phyloP scores from a whole-genome alignment of 768 basidiomycete species.

The Leccinum fibrillosum region DNA sequence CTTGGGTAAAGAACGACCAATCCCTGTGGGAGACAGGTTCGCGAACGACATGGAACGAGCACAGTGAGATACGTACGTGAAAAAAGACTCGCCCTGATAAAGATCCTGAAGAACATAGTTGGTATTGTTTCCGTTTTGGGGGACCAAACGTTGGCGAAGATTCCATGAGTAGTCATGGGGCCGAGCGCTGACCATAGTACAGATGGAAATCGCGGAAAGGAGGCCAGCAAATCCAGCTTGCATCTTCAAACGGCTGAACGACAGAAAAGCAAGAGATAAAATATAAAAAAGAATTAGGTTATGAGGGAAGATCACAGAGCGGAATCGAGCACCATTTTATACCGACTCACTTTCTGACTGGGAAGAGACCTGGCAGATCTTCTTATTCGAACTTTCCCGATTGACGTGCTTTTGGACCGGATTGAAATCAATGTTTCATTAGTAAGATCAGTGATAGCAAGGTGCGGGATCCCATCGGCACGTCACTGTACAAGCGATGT shows the following conservation, averaged over 20 bases:
- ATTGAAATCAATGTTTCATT: slow-evolving; percentile 12
- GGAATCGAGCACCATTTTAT: slow-evolving; percentile 2
- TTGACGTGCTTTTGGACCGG: slow-evolving; percentile 28
- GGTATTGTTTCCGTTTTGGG: slow-evolving; percentile 10
- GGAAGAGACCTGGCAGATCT: neutral
- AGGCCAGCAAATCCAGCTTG: slow-evolving; percentile 21
- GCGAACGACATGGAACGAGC: neutral
- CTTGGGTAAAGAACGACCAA: slow-evolving; percentile 58
- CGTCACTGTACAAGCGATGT: neutral
- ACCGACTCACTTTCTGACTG: neutral
- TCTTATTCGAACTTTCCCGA: slow-evolving; percentile 36
- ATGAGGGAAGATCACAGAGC: neutral
- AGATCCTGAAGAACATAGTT: slow-evolving; percentile 33
- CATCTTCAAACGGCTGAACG: slow-evolving; percentile 14
- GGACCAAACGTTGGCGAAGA: slow-evolving; percentile 11
- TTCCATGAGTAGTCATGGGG: slow-evolving; percentile 1
- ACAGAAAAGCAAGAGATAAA: neutral
- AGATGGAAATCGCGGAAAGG: slow-evolving; percentile 27
- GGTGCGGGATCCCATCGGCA: neutral
- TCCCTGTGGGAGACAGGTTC: slow-evolving; percentile 35
- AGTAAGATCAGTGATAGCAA: neutral
- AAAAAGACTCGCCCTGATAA: slow-evolving; percentile 47
- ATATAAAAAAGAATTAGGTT: neutral
- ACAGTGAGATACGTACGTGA: slow-evolving; percentile 42
- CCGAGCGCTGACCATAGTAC: slow-evolving; percentile 29